phyloP scores from a whole-genome alignment of 2,329 filamentous ascomycete species.

The Macrophomina pseudophaseolina region DNA sequence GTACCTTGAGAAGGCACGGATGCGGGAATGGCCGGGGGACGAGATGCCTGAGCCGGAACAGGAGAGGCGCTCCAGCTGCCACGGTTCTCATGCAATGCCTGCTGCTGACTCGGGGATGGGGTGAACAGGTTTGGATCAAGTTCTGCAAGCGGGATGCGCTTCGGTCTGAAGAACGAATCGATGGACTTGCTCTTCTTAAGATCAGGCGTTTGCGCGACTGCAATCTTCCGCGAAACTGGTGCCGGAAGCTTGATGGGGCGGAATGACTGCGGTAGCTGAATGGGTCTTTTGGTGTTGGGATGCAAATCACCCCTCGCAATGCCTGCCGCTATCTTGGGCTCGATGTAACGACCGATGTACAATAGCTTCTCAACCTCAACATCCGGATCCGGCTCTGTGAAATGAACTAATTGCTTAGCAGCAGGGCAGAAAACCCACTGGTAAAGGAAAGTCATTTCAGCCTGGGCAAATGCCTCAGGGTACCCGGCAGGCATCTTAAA shows the following conservation, averaged over 20 bases:
- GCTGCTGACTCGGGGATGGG: slow-evolving; percentile 68
- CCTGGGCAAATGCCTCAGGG: slow-evolving; percentile 78
- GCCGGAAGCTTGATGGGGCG: slow-evolving; percentile 41
- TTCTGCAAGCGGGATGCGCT: slow-evolving; percentile 68
- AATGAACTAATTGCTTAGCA: slow-evolving; percentile 71
- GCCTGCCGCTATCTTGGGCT: slow-evolving; percentile 69
- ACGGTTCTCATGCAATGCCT: slow-evolving; percentile 58
- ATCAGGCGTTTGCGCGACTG: slow-evolving; percentile 48
- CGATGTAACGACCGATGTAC: slow-evolving; percentile 78
- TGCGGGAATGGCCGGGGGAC: slow-evolving; percentile 28
- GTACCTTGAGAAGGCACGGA: slow-evolving; percentile 2
- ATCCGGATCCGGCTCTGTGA: slow-evolving; percentile 69
- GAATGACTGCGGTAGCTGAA: slow-evolving; percentile 43
- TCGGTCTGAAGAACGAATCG: slow-evolving; percentile 68
- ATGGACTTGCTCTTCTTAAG: slow-evolving; percentile 67
- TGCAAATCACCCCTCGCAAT: slow-evolving; percentile 84
- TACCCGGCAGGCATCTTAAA: slow-evolving; percentile 81
- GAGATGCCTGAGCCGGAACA: slow-evolving; percentile 47
- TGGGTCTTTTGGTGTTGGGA: slow-evolving; percentile 80
- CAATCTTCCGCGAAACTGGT: slow-evolving; percentile 38
- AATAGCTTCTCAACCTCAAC: slow-evolving; percentile 73
- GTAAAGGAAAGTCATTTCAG: slow-evolving; percentile 90
- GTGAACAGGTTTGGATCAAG: slow-evolving; percentile 71
- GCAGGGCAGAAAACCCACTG: slow-evolving; percentile 92
- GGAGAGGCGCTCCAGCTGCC: slow-evolving; percentile 61